Base-by-base conservation (phyloP, 2,329 filamentous ascomycete species). In the Piedraia hortae region DNA sequence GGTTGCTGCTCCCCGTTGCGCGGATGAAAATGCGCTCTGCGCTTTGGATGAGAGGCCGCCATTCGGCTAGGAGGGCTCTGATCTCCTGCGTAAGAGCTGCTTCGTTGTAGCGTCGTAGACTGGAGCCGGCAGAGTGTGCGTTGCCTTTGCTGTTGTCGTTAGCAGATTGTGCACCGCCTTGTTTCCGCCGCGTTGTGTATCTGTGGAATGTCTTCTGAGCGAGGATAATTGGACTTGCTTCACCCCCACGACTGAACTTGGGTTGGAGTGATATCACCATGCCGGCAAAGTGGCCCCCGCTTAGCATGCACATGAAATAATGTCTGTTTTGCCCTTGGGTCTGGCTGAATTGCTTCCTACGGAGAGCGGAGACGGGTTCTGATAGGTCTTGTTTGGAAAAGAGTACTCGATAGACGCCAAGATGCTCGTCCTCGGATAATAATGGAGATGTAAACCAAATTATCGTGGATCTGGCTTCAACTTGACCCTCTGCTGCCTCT, bases 171-270 rank as follows among this genome's bases (percentile, higher is more conserved):
- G 78, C 69, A 18, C 88, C 85, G 53, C 85, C 85, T 44, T 97
- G 85, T 44, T 97, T 97, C 33, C 85, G 62, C 31, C 85, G 60
- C 4, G 85, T 97, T 0, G 88, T 97, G 41, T 97, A 97, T 26
- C 85, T 62, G 44, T 97, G 88, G 44, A 93, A 97, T 0, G 82
- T 91, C 51, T 97, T 97, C 47, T 93, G 82, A 1, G 78, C 82
- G 19, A 91, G 57, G 1, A 93, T 75, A 0, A 70, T 71, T 4
- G 82, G 77, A 37, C 89, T 73, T 32, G 88, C 78, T 39, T 89
- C 61, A 1, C 70, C 56, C 0, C 72, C 71, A 40, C 74, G 82
- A 16, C 63, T 61, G 23, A 71, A 53, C 29, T 78, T 73, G 0
- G 85, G 80, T 1, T 75, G 65, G 3, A 93, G 56, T 0, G 78